Percentiles rank a stretch among this genome's conserved stretches.
These are phyloP conservation scores for Boletus patriciae DNA, from an alignment of 768 basidiomycete genomes.

Conservation along the genomic window DNA sequence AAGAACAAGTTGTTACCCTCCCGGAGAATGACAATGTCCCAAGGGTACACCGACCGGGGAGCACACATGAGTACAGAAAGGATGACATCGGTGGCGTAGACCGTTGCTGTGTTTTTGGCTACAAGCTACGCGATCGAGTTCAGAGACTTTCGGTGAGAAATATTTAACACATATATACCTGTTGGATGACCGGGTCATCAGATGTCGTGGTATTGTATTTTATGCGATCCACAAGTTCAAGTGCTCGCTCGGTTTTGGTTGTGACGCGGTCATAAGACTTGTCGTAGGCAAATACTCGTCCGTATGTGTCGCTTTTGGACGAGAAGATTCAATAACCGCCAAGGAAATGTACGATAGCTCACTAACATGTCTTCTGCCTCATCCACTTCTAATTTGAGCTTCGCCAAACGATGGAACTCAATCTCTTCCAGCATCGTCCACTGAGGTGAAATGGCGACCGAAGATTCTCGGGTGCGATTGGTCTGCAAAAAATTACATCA, in stretches of 20 bases:
- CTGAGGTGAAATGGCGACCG: slow-evolving; percentile 86
- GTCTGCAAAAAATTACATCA: slow-evolving; percentile 44
- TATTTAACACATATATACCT: slow-evolving; percentile 46
- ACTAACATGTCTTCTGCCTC: slow-evolving; percentile 86
- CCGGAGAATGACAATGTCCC: slow-evolving; percentile 95
- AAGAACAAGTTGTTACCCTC: slow-evolving; percentile 93
- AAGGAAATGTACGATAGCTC: neutral
- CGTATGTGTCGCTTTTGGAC: slow-evolving; percentile 69
- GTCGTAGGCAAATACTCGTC: slow-evolving; percentile 89
- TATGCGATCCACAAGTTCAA: slow-evolving; percentile 91
- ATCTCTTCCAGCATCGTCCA: slow-evolving; percentile 98
- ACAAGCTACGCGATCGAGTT: slow-evolving; percentile 57
- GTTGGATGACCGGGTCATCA: slow-evolving; percentile 95
- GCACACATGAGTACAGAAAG: slow-evolving; percentile 96
- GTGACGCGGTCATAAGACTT: slow-evolving; percentile 94
- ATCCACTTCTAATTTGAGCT: slow-evolving; percentile 92
- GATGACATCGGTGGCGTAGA: slow-evolving; percentile 95
- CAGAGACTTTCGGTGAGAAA: slow-evolving; percentile 3
- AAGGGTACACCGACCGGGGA: slow-evolving; percentile 92
- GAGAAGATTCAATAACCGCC: slow-evolving; percentile 7
- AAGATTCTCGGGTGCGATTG: slow-evolving; percentile 85
- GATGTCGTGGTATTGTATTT: slow-evolving; percentile 98
- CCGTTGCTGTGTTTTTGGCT: slow-evolving; percentile 72
- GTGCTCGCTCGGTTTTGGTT: slow-evolving; percentile 86
- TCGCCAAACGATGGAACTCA: slow-evolving; percentile 89